Evolutionary conservation across 129 eudicot species (phyloP).

Genomic region (Gnaphalium uliginosum): DNA sequence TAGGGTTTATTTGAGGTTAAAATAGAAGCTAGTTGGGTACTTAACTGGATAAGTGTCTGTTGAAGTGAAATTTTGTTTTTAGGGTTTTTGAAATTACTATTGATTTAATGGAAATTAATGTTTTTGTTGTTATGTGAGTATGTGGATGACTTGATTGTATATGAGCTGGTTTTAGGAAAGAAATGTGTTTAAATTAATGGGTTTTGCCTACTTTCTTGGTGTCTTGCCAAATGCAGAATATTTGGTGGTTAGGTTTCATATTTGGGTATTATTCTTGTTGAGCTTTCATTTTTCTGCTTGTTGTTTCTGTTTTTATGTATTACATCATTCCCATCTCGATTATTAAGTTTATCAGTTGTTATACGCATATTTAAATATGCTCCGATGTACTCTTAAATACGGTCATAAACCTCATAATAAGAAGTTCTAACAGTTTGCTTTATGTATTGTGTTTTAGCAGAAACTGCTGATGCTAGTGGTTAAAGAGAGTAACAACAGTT

Average conservation of each 20-base stretch:
- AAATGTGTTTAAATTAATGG: slow-evolving; percentile 11
- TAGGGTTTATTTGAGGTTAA: neutral
- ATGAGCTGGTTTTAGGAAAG: slow-evolving; percentile 16
- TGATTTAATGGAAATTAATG: neutral
- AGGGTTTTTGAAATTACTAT: neutral
- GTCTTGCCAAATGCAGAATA: slow-evolving; percentile 34
- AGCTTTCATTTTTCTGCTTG: slow-evolving; percentile 25
- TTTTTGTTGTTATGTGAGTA: neutral
- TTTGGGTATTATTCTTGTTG: slow-evolving; percentile 33
- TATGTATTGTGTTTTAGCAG: slow-evolving; percentile 34
- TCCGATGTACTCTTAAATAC: neutral
- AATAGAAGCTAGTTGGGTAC: neutral
- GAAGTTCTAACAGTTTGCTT: slow-evolving; percentile 12
- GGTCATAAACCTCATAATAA: slow-evolving; percentile 13
- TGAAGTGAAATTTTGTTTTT: neutral
- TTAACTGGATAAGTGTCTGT: slow-evolving; percentile 8
- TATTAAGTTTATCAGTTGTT: slow-evolving; percentile 20
- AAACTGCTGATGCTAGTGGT: slow-evolving; percentile 15
- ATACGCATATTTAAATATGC: neutral
- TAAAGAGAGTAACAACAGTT: slow-evolving; percentile 9
- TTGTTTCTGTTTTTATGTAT: slow-evolving; percentile 22
- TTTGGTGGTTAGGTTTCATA: slow-evolving; percentile 37
- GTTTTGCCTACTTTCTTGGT: slow-evolving; percentile 21
- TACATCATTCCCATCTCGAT: slow-evolving; percentile 7
- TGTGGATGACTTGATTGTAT: slow-evolving; percentile 24